These are phyloP conservation scores for Afroboletus lepidellus DNA, from an alignment of 1,284 basidiomycete genomes.

Conservation along the genomic window DNA sequence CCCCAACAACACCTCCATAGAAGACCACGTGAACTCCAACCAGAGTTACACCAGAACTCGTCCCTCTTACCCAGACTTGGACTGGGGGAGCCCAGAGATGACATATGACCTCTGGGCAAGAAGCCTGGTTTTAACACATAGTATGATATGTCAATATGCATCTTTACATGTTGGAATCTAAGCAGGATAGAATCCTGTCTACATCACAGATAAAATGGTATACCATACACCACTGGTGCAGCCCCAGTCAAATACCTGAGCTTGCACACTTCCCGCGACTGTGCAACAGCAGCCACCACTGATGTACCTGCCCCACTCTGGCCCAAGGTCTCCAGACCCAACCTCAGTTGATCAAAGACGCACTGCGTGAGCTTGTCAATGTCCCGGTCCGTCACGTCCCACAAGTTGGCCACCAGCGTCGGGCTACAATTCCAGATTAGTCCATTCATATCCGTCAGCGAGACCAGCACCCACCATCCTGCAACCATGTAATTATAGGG, in stretches of 20 bases:
- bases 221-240: constrained; percentile 91
- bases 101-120: no score
- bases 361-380: constrained; percentile 89
- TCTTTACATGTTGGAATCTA: no score
- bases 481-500: constrained; percentile 95
- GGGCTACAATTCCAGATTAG: constrained; percentile 53
- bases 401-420: constrained; percentile 89
- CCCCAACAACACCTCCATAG: no score
- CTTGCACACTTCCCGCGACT: constrained; percentile 79
- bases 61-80: no score
- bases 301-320: constrained; percentile 34
- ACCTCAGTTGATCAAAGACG: constrained; percentile 74
- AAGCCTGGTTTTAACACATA: no score
- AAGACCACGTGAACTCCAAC: no score
- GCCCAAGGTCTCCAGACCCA: constrained; percentile 45
- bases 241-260: constrained; percentile 95
- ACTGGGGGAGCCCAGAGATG: no score
- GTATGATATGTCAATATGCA: no score
- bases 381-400: constrained; percentile 98
- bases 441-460: background rate
- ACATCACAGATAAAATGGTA: constrained; percentile 76
- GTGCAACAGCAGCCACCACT: constrained; percentile 77
- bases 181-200: background rate
- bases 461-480: constrained; percentile 75
- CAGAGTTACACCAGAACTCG: no score